Evolutionary conservation across 495 filamentous ascomycete genomes (phyloP), one percentile per base, ranked within the genome.

Genomic region (Jackrogersella minutella): DNA sequence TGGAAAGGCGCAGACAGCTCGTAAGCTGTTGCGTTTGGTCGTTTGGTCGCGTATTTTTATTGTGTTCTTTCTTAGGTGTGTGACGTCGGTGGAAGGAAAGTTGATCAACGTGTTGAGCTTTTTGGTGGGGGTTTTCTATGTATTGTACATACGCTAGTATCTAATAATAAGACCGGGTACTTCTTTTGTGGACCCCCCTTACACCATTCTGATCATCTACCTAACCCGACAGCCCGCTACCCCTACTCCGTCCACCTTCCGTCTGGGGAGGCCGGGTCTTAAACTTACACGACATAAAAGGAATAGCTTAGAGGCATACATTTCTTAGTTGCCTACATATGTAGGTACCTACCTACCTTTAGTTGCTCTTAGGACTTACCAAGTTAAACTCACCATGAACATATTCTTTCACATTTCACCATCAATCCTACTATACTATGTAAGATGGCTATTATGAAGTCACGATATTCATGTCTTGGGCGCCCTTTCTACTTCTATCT

Each of bases 401-500:
- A 50, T 28, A 8, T 10, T 16, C n/a, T 22, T 14, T 47, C 11
- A 11, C 2, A 47, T 28, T 13, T n/a, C 11, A 3, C 1, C 1
- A 16, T 28, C 13, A 22, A 47, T 0, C 6, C 10, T n/a, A 13
- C 28, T 8, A 2, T 14, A 6, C 3, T n/a, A 41, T 41, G 14
- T 17, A 52, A n/a, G n/a, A n/a, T n/a, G n/a, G n/a, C n/a, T 13
- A 16, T 65, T 44, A 43, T 61, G 33, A 66, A 64, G 40, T 51
- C 39, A 46, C 39, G 43, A 43, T 33, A 56, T 52, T 22, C 49
- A 73, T 63, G 58, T 59, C 55, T 61, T 73, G 62, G 57, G 52
- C 63, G 51, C 39, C 74, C 17, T 82, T 83, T 9, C 61, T 79
- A 33, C 75, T 85, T 31, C 76, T 87, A 46, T 78, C 82, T 3